A percentile compares a stretch with the other conserved stretches of the same genome.
These are phyloP conservation scores for Mesembryanthemum crystallinum DNA, from an alignment of 148 eudicot genomes.

Conservation along the genomic window DNA sequence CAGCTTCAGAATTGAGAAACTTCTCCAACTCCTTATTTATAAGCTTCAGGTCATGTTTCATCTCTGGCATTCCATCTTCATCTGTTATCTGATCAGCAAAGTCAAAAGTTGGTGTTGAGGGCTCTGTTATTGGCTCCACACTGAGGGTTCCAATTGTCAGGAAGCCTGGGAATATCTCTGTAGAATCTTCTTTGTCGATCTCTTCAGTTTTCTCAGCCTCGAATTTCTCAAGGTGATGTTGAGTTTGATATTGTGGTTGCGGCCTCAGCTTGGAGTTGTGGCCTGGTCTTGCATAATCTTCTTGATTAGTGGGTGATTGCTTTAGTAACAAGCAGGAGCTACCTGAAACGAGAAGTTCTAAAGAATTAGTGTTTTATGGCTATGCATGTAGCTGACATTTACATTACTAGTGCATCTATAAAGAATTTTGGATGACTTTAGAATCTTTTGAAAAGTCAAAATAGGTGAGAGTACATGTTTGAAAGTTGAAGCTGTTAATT, in stretches of 20 bases:
- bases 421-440: not conserved
- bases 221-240: slow-evolving; percentile 11
- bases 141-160: slow-evolving; percentile 77
- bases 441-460: not conserved
- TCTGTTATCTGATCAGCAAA: slow-evolving; percentile 32
- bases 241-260: slow-evolving; percentile 26
- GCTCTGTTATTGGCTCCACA: slow-evolving; percentile 45
- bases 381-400: not conserved
- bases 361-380: slow-evolving; percentile 1
- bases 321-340: slow-evolving; percentile 33
- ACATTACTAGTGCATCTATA: not conserved
- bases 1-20: slow-evolving; percentile 45
- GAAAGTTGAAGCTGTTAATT: not conserved
- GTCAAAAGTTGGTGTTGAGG: slow-evolving; percentile 58
- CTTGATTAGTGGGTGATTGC: slow-evolving; percentile 36
- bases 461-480: not conserved
- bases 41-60: slow-evolving; percentile 50
- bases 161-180: slow-evolving; percentile 51
- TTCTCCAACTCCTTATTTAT: slow-evolving; percentile 59
- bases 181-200: slow-evolving; percentile 31
- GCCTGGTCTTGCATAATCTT: slow-evolving; percentile 28
- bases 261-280: slow-evolving; percentile 26
- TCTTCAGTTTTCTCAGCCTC: slow-evolving; percentile 17
- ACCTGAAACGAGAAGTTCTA: slow-evolving; percentile 35
- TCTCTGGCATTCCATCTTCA: slow-evolving; percentile 35